phyloP scores from a whole-genome alignment of 2,329 filamentous ascomycete genomes.

The Coleophoma crateriformis region DNA sequence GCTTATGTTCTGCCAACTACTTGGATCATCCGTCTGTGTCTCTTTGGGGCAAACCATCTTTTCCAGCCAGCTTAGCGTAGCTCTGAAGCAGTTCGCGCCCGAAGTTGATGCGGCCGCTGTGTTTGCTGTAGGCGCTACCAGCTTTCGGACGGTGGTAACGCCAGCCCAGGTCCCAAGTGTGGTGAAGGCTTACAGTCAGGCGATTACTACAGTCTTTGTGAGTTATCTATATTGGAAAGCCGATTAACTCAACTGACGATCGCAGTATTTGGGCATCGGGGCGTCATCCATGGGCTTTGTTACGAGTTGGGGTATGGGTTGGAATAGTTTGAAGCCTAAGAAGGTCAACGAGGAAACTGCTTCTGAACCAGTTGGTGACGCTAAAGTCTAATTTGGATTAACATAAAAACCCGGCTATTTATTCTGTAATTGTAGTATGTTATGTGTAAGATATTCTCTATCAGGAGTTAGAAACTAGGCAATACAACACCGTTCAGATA shows the following conservation, averaged over 20 bases:
- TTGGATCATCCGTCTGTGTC: slow-evolving; percentile 19
- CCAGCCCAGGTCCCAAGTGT: slow-evolving; percentile 35
- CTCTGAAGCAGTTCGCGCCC: not conserved
- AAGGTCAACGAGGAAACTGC: no score
- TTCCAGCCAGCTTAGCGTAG: slow-evolving; percentile 16
- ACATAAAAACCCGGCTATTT: no score
- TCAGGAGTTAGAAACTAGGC: no score
- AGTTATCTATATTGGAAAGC: no score
- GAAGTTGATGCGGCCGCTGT: slow-evolving; percentile 1
- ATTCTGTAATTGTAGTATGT: no score
- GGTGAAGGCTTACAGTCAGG: slow-evolving; percentile 44
- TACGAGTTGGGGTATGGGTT: slow-evolving; percentile 32
- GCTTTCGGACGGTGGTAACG: slow-evolving; percentile 37
- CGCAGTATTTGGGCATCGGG: slow-evolving; percentile 42
- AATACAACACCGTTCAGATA: no score
- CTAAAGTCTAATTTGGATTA: no score
- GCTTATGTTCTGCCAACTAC: slow-evolving; percentile 17
- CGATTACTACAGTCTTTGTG: slow-evolving; percentile 41
- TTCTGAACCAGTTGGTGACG: no score
- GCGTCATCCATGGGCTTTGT: slow-evolving; percentile 46
- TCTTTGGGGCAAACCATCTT: slow-evolving; percentile 23
- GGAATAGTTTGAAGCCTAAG: slow-evolving; percentile 5
- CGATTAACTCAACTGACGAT: no score
- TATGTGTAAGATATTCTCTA: no score
- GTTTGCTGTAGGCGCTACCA: slow-evolving; percentile 39